Base-by-base conservation (phyloP, 306 rosid species). In the Rosa rugosa region DNA sequence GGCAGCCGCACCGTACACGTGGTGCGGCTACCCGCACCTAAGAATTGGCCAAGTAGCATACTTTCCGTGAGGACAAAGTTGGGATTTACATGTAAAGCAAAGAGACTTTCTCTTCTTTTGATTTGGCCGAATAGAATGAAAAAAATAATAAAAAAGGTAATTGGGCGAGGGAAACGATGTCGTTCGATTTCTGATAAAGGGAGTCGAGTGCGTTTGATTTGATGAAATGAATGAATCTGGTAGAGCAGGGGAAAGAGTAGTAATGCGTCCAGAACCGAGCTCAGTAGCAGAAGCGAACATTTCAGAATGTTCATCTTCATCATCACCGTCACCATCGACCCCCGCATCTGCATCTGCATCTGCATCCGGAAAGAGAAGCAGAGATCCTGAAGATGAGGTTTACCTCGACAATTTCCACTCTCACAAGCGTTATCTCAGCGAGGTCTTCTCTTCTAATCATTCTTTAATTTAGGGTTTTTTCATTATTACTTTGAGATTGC, bases 361-460 rank as follows among this genome's bases (percentile, higher is more conserved):
- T 27, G 11, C 85, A 4, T 77, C 83, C 77, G 88, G 73, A 12
- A 95, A 95, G 80, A 88, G 99, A 73, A 69, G 85, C 82, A 86
- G 99, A 88, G 99, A 95, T 89, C 98, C 99, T 6, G 99, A 93
- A 69, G 98, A 95, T 77, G 99, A 93, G 80, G 94, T 93, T 87
- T 95, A 95, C 83, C 75, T 93, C 83, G 99, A 95, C 81, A 95
- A 95, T 85, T 91, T 91, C 83, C 98, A 89, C 78, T 93, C 99
- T 67, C 99, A 95, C 73, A 95, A 95, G 78, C 99, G 99, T 83
- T 95, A 95, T 80, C 98, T 95, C 56, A 95, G 96, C 82, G 99
- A 95, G 99, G 98, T 95, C 31, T 41, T 12, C 41, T 34, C 23
- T 68, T 57, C 69, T 41, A 31, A 2, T 31, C 36, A 31, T 31